These are phyloP conservation scores for Leptographium radiaticola DNA, from an alignment of 2,329 filamentous ascomycete genomes.

Conservation along the genomic window DNA sequence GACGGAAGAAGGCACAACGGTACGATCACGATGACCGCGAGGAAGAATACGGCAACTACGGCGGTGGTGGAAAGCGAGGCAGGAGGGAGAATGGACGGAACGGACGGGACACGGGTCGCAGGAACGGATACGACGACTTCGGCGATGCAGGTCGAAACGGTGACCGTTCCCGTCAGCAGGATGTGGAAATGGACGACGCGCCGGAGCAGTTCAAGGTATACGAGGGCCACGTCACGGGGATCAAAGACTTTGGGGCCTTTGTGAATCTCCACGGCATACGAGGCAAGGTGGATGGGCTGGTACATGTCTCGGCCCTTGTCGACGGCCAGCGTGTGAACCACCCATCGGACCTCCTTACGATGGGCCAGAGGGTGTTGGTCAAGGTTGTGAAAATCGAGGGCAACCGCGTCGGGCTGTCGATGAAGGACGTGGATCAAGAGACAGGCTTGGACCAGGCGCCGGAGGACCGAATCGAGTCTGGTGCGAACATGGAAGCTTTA, in stretches of 20 bases:
- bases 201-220: slow-evolving; percentile 82
- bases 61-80: slow-evolving; percentile 26
- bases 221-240: slow-evolving; percentile 73
- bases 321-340: slow-evolving; percentile 81
- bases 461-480: slow-evolving; percentile 66
- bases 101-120: slow-evolving; percentile 17
- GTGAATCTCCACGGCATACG: slow-evolving; percentile 80
- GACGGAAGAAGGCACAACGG: slow-evolving; percentile 21
- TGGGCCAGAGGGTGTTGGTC: slow-evolving; percentile 76
- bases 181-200: slow-evolving; percentile 65
- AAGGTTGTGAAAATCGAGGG: slow-evolving; percentile 84
- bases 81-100: slow-evolving; percentile 25
- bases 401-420: slow-evolving; percentile 71
- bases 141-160: slow-evolving; percentile 31
- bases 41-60: slow-evolving; percentile 20
- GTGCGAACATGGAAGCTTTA: slow-evolving; percentile 77
- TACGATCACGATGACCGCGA: slow-evolving; percentile 19
- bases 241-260: slow-evolving; percentile 94
- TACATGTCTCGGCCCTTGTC: slow-evolving; percentile 82
- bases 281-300: slow-evolving; percentile 82
- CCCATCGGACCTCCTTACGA: slow-evolving; percentile 72
- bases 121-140: slow-evolving; percentile 24
- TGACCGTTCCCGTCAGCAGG: slow-evolving; percentile 45
- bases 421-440: slow-evolving; percentile 93
- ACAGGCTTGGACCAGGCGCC: slow-evolving; percentile 76